A percentile compares a stretch with the other conserved stretches of the same genome.
Conservation (phyloP, 2,329 filamentous ascomycete species). For the Lithohypha guttulata region DNA sequence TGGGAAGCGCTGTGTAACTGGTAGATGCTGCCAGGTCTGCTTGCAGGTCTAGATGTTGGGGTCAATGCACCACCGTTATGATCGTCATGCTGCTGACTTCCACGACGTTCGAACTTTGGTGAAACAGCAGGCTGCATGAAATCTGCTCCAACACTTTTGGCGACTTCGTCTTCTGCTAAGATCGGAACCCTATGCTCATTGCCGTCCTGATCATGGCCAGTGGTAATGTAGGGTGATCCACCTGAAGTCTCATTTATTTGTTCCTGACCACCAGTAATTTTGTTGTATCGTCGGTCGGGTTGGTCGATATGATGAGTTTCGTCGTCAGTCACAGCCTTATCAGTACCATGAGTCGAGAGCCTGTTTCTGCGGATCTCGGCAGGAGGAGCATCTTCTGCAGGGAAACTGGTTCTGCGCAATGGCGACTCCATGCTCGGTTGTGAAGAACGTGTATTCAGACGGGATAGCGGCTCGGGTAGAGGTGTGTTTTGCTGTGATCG, state of each 20-base stretch:
- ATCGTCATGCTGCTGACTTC: constrained; percentile 47
- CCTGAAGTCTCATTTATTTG: constrained; percentile 36
- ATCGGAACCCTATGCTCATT: constrained; percentile 67
- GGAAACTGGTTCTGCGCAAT: constrained; percentile 40
- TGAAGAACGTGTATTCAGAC: constrained; percentile 34
- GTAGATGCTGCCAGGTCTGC: constrained; percentile 54
- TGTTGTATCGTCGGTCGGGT: constrained; percentile 32
- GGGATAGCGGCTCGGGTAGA: constrained; percentile 32
- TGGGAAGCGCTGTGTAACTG: constrained; percentile 36
- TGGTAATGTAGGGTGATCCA: constrained; percentile 36
- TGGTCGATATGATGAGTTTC: constrained; percentile 69
- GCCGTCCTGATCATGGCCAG: constrained; percentile 38
- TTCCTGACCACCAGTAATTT: constrained; percentile 33
- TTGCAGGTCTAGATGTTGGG: constrained; percentile 48
- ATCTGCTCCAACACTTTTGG: constrained; percentile 58
- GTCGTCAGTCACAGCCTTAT: constrained; percentile 7
- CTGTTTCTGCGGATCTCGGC: constrained; percentile 21
- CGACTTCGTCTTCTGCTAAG: constrained; percentile 75
- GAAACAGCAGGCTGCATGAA: constrained; percentile 70
- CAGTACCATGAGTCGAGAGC: constrained; percentile 15
- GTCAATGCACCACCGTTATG: constrained; percentile 41
- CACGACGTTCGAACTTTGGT: constrained; percentile 55
- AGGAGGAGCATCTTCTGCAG: constrained; percentile 26
- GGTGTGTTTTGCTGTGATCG: constrained; percentile 61
- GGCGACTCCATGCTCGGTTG: constrained; percentile 41